phyloP scores from a whole-genome alignment of 2,329 filamentous ascomycete species.

The Colletotrichum sp. region DNA sequence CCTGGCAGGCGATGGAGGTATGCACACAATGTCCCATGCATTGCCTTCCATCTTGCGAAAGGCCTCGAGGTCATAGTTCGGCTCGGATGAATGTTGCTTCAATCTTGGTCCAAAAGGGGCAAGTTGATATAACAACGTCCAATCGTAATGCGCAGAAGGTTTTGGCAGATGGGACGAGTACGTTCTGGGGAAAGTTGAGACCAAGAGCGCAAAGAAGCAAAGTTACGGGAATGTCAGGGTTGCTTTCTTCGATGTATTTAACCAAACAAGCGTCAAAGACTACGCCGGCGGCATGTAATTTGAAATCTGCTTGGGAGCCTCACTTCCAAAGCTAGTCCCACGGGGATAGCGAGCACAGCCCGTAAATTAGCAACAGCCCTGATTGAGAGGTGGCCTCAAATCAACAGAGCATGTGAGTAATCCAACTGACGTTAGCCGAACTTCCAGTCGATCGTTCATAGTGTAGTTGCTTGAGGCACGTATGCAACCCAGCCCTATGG shows the following conservation, averaged over 20 bases:
- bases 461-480: too few relatives aligned
- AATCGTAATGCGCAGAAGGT: neutral
- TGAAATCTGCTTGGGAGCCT: too few relatives aligned
- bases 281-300: neutral
- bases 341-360: too few relatives aligned
- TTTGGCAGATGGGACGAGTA: neutral
- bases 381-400: too few relatives aligned
- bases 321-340: neutral
- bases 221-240: too few relatives aligned
- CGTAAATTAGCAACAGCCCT: rapidly evolving
- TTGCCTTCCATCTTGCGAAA: too few relatives aligned
- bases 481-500: too few relatives aligned
- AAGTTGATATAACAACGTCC: neutral
- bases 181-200: neutral
- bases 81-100: neutral
- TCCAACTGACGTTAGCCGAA: rapidly evolving
- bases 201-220: too few relatives aligned
- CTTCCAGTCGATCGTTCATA: rapidly evolving
- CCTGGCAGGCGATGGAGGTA: rapidly evolving
- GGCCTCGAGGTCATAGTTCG: rapidly evolving
- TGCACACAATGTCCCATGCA: rapidly evolving
- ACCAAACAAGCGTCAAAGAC: too few relatives aligned
- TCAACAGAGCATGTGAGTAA: too few relatives aligned
- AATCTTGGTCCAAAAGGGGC: neutral
- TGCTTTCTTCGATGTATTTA: too few relatives aligned